Evolutionary conservation across 192 early-diverging fungal genomes (phyloP), one percentile per base, ranked within the genome.

Genomic region (Backusella sp.): DNA sequence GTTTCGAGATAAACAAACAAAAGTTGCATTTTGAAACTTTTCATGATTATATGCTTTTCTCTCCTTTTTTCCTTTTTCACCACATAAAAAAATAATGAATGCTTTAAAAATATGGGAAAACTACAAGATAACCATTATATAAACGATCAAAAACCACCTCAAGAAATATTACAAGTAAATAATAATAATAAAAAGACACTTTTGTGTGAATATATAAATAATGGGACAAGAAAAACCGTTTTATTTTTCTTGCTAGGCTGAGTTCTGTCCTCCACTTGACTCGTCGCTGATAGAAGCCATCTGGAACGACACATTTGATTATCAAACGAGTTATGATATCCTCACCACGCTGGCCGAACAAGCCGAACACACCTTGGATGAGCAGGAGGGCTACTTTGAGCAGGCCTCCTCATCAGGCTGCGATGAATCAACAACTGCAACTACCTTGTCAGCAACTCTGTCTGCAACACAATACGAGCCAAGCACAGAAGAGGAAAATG

Each of bases 241-340:
- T 41, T 21, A n/a, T 11, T 32, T 36, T n/a, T 36, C 3, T 41
- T 23, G 6, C 19, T 65, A 73, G 71, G 49, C 66, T 44, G 39
- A n/a, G 14, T 77, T 81, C 36, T 81, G 76, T 42, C 76, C 80
- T 1, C 73, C 80, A 39, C 36, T 81, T 11, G 80, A 81, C 8
- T 17, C 76, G 3, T 72, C 73, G 11, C 69, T 81, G 39, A 34
- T 81, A 62, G 76, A 69, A 36, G 74, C 71, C 21, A 77, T 81
- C 1, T 81, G 80, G 80, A 66, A 32, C 11, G 80, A 77, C 15
- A 67, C 76, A 1, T 34, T 75, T 21, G 49, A 71, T 36, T 81
- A 81, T 59, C 39, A 42, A 9, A 6, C 3, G 4, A 46, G 44
- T 15, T 72, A 59, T 11, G 59, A 74, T 2, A 66, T 74, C 2